phyloP scores from a whole-genome alignment of 2,329 filamentous ascomycete genomes.

The Arthroderma uncinatum region DNA sequence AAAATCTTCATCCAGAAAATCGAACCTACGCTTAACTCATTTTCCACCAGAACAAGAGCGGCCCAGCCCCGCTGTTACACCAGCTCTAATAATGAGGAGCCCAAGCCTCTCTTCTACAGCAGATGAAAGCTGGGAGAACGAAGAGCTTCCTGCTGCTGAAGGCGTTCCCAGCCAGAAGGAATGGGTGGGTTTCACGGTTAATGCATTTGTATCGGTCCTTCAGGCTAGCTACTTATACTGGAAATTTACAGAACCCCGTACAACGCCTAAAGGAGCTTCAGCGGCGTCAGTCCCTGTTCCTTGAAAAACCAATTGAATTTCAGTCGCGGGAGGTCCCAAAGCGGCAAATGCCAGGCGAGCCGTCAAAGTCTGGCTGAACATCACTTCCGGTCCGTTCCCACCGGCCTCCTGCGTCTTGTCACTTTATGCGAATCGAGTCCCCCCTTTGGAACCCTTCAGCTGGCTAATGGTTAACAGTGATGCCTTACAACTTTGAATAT shows the following conservation, averaged over 20 bases:
- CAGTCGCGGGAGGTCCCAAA: not conserved
- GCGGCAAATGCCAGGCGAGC: slow-evolving; percentile 6
- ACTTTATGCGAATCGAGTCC: too few relatives aligned
- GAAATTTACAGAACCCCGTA: slow-evolving; percentile 53
- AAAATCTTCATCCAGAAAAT: slow-evolving; percentile 31
- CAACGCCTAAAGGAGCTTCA: slow-evolving; percentile 60
- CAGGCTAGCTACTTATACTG: slow-evolving; percentile 36
- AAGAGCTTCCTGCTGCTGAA: slow-evolving; percentile 56
- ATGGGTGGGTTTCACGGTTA: slow-evolving; percentile 69
- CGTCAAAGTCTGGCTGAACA: not conserved
- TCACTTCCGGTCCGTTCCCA: too few relatives aligned
- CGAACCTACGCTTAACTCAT: slow-evolving; percentile 64
- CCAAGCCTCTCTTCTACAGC: slow-evolving; percentile 57
- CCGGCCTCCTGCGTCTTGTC: too few relatives aligned
- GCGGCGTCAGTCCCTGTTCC: slow-evolving; percentile 52
- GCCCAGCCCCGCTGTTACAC: slow-evolving; percentile 81
- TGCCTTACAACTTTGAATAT: too few relatives aligned
- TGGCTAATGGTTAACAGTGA: too few relatives aligned
- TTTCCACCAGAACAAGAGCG: slow-evolving; percentile 74
- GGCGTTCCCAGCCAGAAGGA: slow-evolving; percentile 80
- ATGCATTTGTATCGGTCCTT: slow-evolving; percentile 36
- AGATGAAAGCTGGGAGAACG: slow-evolving; percentile 25
- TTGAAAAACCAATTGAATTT: slow-evolving; percentile 30
- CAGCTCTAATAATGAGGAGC: slow-evolving; percentile 59
- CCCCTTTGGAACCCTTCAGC: too few relatives aligned